These are phyloP conservation scores for Berkeleyomyces rouxiae DNA, from an alignment of 2,329 filamentous ascomycete genomes.

Conservation along the genomic window DNA sequence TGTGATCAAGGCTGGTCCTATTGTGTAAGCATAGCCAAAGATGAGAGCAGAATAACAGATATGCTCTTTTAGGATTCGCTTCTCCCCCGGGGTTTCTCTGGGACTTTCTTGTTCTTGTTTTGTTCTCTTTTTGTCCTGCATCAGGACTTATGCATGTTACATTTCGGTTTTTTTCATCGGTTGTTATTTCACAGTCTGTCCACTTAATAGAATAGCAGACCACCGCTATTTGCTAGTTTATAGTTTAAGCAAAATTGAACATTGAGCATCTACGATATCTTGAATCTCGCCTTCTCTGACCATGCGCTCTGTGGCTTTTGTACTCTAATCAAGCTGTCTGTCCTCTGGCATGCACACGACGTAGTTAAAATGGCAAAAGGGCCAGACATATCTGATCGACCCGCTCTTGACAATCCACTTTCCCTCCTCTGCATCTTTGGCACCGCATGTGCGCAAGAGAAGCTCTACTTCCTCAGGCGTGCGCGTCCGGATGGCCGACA, in stretches of 20 bases:
- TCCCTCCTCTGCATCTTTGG: conserved; percentile 22
- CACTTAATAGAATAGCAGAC: background rate
- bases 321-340: background rate
- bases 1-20: conserved; percentile 51
- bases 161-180: background rate
- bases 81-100: background rate
- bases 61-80: background rate
- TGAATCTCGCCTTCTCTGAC: background rate
- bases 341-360: conserved; percentile 29
- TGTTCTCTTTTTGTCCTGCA: background rate
- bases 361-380: conserved; percentile 35
- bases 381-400: conserved; percentile 31
- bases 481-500: conserved; percentile 51
- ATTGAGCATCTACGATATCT: background rate
- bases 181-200: background rate
- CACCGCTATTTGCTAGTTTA: background rate
- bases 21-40: background rate
- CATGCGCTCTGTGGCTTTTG: background rate
- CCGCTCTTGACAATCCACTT: conserved; percentile 36
- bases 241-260: background rate
- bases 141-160: background rate
- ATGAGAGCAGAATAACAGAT: conserved; percentile 1
- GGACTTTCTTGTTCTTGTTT: background rate
- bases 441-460: conserved; percentile 37
- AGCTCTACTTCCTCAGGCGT: conserved; percentile 47